Percentiles rank a stretch among this genome's conserved stretches.
These are phyloP conservation scores for Pittosporum tobira DNA, from an alignment of 129 eudicot genomes.

Conservation along the genomic window DNA sequence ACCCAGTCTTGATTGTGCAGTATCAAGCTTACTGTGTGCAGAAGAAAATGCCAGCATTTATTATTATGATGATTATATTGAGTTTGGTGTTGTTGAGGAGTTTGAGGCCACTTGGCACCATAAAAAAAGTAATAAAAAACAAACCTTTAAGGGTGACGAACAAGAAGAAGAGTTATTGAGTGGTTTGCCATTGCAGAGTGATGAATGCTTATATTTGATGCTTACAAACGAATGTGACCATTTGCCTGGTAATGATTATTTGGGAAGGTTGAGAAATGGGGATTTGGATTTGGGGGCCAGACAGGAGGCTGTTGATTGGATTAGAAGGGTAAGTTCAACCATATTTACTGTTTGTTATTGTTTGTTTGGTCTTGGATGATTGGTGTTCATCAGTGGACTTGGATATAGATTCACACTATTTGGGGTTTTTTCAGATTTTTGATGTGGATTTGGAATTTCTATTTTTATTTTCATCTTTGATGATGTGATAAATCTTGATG, in stretches of 20 bases:
- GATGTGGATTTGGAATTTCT: background rate
- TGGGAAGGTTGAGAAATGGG: conserved; percentile 48
- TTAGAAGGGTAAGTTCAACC: conserved; percentile 51
- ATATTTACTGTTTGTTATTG: background rate
- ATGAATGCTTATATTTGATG: conserved; percentile 41
- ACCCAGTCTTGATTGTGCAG: conserved; percentile 58
- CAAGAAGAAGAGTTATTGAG: conserved; percentile 17
- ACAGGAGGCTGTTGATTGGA: conserved; percentile 62
- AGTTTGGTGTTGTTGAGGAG: conserved; percentile 21
- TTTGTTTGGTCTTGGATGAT: background rate
- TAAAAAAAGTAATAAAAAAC: conserved; percentile 21
- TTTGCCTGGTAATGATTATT: conserved; percentile 49
- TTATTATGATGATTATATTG: conserved; percentile 24
- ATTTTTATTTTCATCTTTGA: background rate
- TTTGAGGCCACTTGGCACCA: conserved; percentile 22
- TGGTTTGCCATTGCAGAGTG: conserved; percentile 37
- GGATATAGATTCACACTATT: background rate
- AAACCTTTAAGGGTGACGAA: conserved; percentile 22
- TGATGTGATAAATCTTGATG: background rate
- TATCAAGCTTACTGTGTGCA: conserved; percentile 54
- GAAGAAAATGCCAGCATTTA: conserved; percentile 46
- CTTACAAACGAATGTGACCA: conserved; percentile 45
- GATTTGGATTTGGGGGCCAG: conserved; percentile 51
- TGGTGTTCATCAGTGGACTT: too few species aligned
- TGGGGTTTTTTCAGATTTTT: background rate